Conservation (phyloP, 257 asterid genomes). For the Agastache rugosa region DNA sequence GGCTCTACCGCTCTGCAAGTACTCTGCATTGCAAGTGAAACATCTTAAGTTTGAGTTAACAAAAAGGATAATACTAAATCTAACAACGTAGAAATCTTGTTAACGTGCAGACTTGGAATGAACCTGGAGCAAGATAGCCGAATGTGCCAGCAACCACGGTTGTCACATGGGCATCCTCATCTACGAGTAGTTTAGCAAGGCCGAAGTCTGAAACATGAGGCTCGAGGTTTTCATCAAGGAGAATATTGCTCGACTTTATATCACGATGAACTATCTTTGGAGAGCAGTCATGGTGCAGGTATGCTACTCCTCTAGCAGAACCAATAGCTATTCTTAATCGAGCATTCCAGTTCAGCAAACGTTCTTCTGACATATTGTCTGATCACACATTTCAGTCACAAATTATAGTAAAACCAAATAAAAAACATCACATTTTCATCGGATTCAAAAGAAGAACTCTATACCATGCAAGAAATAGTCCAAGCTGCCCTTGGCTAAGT, state of each 20-base stretch:
- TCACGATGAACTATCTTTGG: conserved; percentile 94
- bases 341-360: conserved; percentile 72
- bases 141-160: conserved; percentile 98
- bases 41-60: no score
- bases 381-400: conserved; percentile 23
- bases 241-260: conserved; percentile 91
- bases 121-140: conserved; percentile 98
- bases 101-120: conserved; percentile 3
- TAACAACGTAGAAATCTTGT: no score
- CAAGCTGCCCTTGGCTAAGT: conserved; percentile 90
- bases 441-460: conserved; percentile 14
- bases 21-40: conserved; percentile 59
- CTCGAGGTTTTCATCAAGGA: conserved; percentile 90
- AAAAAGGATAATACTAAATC: neutral
- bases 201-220: conserved; percentile 97
- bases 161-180: conserved; percentile 93
- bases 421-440: neutral
- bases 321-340: conserved; percentile 88
- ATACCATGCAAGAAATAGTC: conserved; percentile 89
- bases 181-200: conserved; percentile 90
- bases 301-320: conserved; percentile 93
- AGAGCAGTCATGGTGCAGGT: conserved; percentile 88
- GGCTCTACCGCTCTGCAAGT: conserved; percentile 95
- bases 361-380: conserved; percentile 55
- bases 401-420: neutral